Base-by-base conservation (phyloP, 306 rosid species). In the Sechiopsis laciniata region DNA sequence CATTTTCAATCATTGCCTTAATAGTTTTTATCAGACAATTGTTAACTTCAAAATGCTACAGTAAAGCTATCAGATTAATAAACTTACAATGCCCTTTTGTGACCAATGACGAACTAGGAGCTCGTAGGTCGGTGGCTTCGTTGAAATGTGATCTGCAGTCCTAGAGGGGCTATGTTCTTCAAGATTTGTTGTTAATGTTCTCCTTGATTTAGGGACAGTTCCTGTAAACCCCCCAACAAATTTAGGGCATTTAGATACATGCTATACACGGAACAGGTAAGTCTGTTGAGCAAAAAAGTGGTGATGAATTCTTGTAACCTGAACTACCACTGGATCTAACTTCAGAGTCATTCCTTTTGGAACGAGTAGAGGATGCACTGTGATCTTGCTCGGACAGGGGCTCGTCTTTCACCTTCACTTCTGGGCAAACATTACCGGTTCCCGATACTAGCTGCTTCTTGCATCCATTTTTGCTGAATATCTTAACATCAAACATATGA, bases 401-500 rank as follows among this genome's bases (percentile, higher is more conserved):
- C 55, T 63, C 81, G 17, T 63, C 51, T 54, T 78, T 59, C 11
- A 62, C 6, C 13, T 9, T 72, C 57, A 42, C 19, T 42, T 2
- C 5, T 24, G 73, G 51, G 65, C 55, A 14, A 61, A 32, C 15
- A 15, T 26, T 29, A 40, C 19, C 59, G 8, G 11, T 52, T 52
- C 21, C 45, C 10, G 7, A 57, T 24, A 17, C 45, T 22, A 26
- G 14, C 8, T 52, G 65, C 40, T 59, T 80, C 45, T 64, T 45
- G 5, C 26, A 16, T 5, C 77, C 74, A 54, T 56, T 32, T 76
- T 29, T 76, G 8, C 66, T 76, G 11, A 52, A 79, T 48, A 79
- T 52, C 19, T 57, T 48, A 56, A 82, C 83, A 76, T 59, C 29
- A 42, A 79, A 82, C 17, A 37, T 0, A 5, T 21, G 26, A 37